These are phyloP conservation scores for Chytriomyces sp. DNA, from an alignment of 192 early-diverging fungal genomes.

Conservation along the genomic window DNA sequence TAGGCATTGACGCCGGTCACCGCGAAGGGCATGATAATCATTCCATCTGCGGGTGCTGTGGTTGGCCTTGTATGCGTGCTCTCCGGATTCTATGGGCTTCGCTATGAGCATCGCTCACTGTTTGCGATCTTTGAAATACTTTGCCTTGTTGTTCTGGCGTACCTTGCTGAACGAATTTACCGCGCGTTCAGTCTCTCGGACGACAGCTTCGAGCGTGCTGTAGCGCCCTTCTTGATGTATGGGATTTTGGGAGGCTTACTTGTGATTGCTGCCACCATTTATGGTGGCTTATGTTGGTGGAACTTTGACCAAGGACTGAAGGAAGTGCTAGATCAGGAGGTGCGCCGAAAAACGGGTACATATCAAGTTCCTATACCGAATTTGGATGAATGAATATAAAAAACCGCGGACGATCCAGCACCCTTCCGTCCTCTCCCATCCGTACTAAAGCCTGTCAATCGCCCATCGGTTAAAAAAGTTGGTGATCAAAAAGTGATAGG, in stretches of 20 bases:
- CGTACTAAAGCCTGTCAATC: too few species aligned
- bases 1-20: slow-evolving; percentile 9
- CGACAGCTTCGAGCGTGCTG: slow-evolving; percentile 2
- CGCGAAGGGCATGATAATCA: not conserved
- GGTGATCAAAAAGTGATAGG: too few species aligned
- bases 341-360: not conserved
- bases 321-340: not conserved
- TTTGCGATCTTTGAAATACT: too few species aligned
- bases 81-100: slow-evolving; percentile 9
- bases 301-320: slow-evolving; percentile 12
- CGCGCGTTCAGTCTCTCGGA: not conserved
- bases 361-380: not conserved
- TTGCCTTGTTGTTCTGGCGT: not conserved
- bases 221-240: slow-evolving; percentile 18
- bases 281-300: not conserved
- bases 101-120: slow-evolving; percentile 11
- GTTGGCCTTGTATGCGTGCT: not conserved
- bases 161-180: slow-evolving; percentile 14
- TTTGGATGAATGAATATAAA: too few species aligned
- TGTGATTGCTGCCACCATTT: not conserved
- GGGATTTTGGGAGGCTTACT: not conserved
- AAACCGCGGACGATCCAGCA: too few species aligned
- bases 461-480: too few species aligned
- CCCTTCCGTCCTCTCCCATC: too few species aligned
- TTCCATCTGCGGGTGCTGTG: not conserved